Evolutionary conservation across 2,329 filamentous ascomycete species (phyloP).

Genomic region (Macrophomina phaseolina): DNA sequence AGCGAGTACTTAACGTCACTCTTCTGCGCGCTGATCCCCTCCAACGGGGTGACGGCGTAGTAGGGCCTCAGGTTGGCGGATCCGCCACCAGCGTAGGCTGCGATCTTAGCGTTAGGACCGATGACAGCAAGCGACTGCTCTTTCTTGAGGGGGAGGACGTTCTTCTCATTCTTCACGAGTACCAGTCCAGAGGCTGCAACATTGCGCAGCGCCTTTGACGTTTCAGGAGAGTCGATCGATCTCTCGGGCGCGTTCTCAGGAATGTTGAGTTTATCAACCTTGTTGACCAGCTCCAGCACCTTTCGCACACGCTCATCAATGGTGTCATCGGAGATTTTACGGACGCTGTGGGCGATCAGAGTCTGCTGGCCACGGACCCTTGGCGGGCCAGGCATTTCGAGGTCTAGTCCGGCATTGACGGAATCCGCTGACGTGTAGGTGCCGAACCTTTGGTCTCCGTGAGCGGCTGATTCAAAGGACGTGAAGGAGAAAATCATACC

Average conservation of each 20-base stretch:
- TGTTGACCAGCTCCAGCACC: conserved; percentile 69
- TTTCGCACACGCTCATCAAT: conserved; percentile 40
- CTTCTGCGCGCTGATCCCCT: conserved; percentile 32
- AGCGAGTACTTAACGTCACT: conserved; percentile 55
- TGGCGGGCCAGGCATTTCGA: conserved; percentile 54
- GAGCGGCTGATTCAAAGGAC: conserved; percentile 64
- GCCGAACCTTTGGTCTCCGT: conserved; percentile 67
- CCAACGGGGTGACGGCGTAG: conserved; percentile 38
- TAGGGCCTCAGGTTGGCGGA: conserved; percentile 39
- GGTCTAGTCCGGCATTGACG: conserved; percentile 44
- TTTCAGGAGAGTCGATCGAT: conserved; percentile 63
- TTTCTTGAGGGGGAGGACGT: conserved; percentile 68
- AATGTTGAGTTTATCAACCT: conserved; percentile 65
- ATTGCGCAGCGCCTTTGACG: conserved; percentile 65
- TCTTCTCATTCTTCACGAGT: conserved; percentile 72
- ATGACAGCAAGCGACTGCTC: conserved; percentile 71
- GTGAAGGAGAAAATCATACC: conserved; percentile 61
- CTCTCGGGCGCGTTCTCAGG: conserved; percentile 62
- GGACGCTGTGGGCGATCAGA: conserved; percentile 26
- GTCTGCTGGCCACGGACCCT: conserved; percentile 41
- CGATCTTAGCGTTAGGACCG: conserved; percentile 69
- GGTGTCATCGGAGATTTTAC: conserved; percentile 61
- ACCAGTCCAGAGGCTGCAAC: conserved; percentile 72
- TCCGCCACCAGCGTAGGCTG: conserved; percentile 42
- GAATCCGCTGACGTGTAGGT: conserved; percentile 44